Base-by-base conservation (phyloP, 768 basidiomycete genomes). In the Tricholoma saponaceum region DNA sequence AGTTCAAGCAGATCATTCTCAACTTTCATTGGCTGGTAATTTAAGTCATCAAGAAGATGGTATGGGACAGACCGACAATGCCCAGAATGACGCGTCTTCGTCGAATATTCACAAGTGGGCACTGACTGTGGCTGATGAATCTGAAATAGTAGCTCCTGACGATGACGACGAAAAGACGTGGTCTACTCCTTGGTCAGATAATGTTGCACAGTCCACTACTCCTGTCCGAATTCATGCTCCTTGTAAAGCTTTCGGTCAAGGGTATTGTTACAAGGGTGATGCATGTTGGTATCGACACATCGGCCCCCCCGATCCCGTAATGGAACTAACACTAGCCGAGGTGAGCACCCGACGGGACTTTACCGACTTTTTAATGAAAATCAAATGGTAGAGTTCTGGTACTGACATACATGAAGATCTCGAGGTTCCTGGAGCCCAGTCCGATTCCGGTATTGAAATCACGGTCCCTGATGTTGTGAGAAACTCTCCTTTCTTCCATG, bases 191-290 rank as follows among this genome's bases (percentile, higher is more conserved):
- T 67, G 64, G 66, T 54, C 57, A 5, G 54, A 61, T 23, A 62
- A 64, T 18, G 49, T 51, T 23, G 41, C 32, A 30, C 51, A 50
- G 9, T n/a, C 55, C 3, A 52, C 58, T 7, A 37, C 43, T 28
- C 58, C 52, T 9, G 7, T 37, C 1, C 66, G 66, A 53, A 60
- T 62, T 3, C 60, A 69, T 51, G 56, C 64, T 22, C 70, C 70
- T 22, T 77, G 75, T 59, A 70, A 65, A 56, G 62, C 54, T 20
- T 74, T 68, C 61, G 72, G 70, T 1, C 73, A 76, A 60, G 74
- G 75, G 8, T 63, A 67, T 60, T 76, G 76, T 51, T 9, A 5
- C 10, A 59, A 22, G 10, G 72, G 71, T 12, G 71, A 72, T 26
- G 44, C 49, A 10, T 76, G 76, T 53, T 33, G 7, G 7, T 72